These are phyloP conservation scores for Colletotrichum somersetense DNA, from an alignment of 2,329 filamentous ascomycete species.

Conservation along the genomic window DNA sequence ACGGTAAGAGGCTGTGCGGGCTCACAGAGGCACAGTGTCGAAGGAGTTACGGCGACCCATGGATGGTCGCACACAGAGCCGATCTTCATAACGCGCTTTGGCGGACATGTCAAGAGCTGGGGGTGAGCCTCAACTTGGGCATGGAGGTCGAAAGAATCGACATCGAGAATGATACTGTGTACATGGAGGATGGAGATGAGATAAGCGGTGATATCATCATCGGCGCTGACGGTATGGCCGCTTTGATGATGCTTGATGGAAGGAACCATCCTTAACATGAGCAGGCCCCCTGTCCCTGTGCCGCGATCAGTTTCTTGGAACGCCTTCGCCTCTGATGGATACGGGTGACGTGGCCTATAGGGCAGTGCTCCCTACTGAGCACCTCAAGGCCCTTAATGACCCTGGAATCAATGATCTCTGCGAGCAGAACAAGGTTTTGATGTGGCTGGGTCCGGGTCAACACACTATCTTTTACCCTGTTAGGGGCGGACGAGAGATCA, in stretches of 20 bases:
- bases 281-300: slow-evolving; percentile 30
- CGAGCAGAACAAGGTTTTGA: slow-evolving; percentile 9
- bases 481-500: slow-evolving; percentile 24
- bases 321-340: slow-evolving; percentile 18
- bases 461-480: slow-evolving; percentile 26
- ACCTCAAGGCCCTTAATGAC: slow-evolving; percentile 27
- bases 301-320: slow-evolving; percentile 18
- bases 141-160: slow-evolving; percentile 35
- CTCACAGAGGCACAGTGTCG: slow-evolving; percentile 6
- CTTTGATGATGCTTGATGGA: accelerated
- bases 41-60: slow-evolving; percentile 20
- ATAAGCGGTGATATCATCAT: slow-evolving; percentile 26
- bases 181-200: slow-evolving; percentile 35
- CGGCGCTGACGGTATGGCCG: slow-evolving; percentile 33
- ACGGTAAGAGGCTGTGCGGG: slow-evolving; percentile 12
- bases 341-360: slow-evolving; percentile 22
- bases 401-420: slow-evolving; percentile 11
- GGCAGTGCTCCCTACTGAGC: not conserved
- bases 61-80: slow-evolving; percentile 32
- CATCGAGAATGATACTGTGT: slow-evolving; percentile 9
- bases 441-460: slow-evolving; percentile 24
- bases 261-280: not conserved
- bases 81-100: slow-evolving; percentile 30
- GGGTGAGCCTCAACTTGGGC: slow-evolving; percentile 21
- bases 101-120: slow-evolving; percentile 17